Evolutionary conservation across 805 yeast genomes (phyloP), one percentile per base, ranked within the genome.

Genomic region (Wickerhamomyces subpelliculosus): DNA sequence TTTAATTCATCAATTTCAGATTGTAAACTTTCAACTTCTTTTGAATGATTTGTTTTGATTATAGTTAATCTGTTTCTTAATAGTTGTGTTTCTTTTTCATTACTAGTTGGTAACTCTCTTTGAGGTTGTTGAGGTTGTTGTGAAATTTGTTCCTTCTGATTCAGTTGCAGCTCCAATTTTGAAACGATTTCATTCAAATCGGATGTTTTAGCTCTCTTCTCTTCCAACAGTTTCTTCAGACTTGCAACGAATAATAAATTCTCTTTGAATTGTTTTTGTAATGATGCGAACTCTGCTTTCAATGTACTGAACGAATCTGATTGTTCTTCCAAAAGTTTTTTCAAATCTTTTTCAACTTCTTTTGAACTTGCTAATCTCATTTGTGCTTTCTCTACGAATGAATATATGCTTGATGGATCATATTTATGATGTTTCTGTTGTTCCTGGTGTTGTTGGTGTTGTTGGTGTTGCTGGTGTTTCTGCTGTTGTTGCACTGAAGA

Each of bases 11-110:
- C 47, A 26, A 52, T 44, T 22, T 48, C 48, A 7, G 12, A 13
- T 2, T 42, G 41, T 4, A 50, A 31, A 8, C 25, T 34, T 13
- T 47, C 51, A 22, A 55, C 22, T 17, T 54, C 57, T 26, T 43
- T 48, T 0, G 52, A 32, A 22, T 52, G 55, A 23, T 46, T 53
- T 25, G 43, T 20, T 18, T 48, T 54, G 5, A 47, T 44, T 14
- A 49, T 36, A 3, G 41, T 45, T 8, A 53, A 29, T 28, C 56
- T 41, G 29, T 41, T 48, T 39, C 44, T 54, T 37, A 47, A 27
- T 9, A 51, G 39, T 28, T 45, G 44, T 3, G 49, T 34, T 29
- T 52, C 58, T n/a, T 48, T 38, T 11, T 34, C 47, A 12, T 41
- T 40, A 12, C 32, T 26, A 7, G 22, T 29, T 35, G n/a, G n/a